Evolutionary conservation across 2,329 filamentous ascomycete genomes (phyloP), one percentile per base, ranked within the genome.

Genomic region (Zasmidium cellare): DNA sequence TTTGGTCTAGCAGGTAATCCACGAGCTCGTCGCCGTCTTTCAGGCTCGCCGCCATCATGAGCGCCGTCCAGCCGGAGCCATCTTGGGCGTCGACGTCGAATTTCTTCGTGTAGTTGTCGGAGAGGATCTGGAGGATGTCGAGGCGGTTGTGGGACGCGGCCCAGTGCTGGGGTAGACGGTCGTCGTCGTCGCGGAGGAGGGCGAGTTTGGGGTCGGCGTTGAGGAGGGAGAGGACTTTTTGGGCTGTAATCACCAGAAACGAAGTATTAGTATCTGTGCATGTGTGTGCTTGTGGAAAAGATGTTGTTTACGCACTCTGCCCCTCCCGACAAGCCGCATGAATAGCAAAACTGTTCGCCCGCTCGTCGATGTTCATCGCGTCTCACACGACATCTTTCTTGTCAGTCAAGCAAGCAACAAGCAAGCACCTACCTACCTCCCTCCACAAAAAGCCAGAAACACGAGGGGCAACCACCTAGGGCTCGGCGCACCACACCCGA

Each of bases 121-220:
- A 82, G 3, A 97, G 80, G 19, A 93, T 72, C 51, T 88, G 80
- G 18, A 90, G 86, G 58, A 97, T 91, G 22, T 87, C 83, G 6
- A 88, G 76, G 65, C 86, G 87, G 72, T 94, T 96, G 74, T 90
- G 89, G 20, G 92, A 94, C 1, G 87, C 85, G 0, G 94, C 93
- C 94, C 94, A 99, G 80, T 99, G 94, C 57, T 97, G 86, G 2
- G 94, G 88, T 38, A 96, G 84, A 46, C 94, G 90, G 16, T 91
- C 91, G 73, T 99, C 94, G 50, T 90, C 88, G 69, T 99, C 94
- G 69, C 79, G 80, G 68, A 87, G 85, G 57, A 78, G 81, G 23
- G 90, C 87, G 41, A 96, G 84, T 69, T 90, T 92, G 2, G 90
- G 87, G 70, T 96, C 92, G 65, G 87, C 86, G 71, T 85, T 85